These are phyloP conservation scores for Auricularia heimuer DNA, from an alignment of 768 basidiomycete species.

Conservation along the genomic window DNA sequence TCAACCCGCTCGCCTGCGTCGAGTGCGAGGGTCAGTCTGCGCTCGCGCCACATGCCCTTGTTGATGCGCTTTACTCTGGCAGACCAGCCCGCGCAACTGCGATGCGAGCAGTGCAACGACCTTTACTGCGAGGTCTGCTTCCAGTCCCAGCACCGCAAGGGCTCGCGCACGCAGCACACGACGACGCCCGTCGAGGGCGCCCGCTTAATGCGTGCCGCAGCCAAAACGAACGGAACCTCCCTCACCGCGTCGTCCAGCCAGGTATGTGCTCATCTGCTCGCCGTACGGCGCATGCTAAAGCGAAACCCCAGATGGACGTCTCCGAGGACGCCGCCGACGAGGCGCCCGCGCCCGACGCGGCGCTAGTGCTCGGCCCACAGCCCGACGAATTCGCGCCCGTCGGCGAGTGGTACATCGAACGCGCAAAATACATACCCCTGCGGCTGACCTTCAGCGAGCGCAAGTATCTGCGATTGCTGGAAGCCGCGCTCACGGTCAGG, in stretches of 20 bases:
- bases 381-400: conserved; percentile 51
- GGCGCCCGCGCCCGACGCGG: conserved; percentile 26
- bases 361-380: conserved; percentile 35
- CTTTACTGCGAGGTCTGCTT: conserved; percentile 81
- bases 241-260: conserved; percentile 19
- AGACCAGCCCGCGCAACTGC: conserved; percentile 78
- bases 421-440: conserved; percentile 71
- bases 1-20: conserved; percentile 33
- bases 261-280: conserved; percentile 12
- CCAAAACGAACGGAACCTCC: neutral
- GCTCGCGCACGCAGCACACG: conserved; percentile 25
- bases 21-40: conserved; percentile 70
- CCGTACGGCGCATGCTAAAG: neutral
- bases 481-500: conserved; percentile 65
- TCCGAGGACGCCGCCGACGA: conserved; percentile 33
- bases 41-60: neutral
- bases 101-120: conserved; percentile 64
- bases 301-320: conserved; percentile 34
- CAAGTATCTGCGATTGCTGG: conserved; percentile 75
- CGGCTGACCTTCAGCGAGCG: conserved; percentile 66
- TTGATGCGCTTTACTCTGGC: neutral
- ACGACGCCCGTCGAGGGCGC: conserved; percentile 10
- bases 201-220: conserved; percentile 1
- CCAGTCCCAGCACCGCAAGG: conserved; percentile 75
- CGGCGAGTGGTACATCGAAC: conserved; percentile 80